These are phyloP conservation scores for Austroboletus niveus DNA, from an alignment of 1,284 basidiomycete genomes.

Conservation along the genomic window DNA sequence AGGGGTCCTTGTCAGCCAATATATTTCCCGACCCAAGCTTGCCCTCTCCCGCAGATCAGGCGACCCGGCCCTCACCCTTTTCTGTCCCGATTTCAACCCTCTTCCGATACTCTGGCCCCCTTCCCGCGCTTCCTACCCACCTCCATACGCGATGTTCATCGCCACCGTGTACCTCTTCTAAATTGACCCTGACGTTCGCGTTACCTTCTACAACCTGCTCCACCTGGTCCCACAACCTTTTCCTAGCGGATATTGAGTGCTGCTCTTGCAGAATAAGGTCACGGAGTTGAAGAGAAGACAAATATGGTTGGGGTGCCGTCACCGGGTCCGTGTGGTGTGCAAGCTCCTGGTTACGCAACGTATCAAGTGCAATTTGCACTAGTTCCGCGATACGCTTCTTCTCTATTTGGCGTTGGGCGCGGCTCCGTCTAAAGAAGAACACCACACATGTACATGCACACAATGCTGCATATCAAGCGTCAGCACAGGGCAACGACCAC, in stretches of 20 bases:
- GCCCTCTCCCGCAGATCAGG: conserved; percentile 19
- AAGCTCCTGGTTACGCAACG: conserved; percentile 84
- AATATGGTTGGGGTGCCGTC: conserved; percentile 72
- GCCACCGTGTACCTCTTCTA: conserved; percentile 88
- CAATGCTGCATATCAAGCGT: conserved; percentile 29
- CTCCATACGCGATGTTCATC: conserved; percentile 83
- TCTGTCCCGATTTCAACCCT: conserved; percentile 30
- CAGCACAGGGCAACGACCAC: conserved; percentile 7
- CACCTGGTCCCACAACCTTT: conserved; percentile 83
- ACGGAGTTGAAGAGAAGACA: conserved; percentile 88
- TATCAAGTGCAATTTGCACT: conserved; percentile 78
- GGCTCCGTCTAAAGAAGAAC: conserved; percentile 40
- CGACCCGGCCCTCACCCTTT: conserved; percentile 29
- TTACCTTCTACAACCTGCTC: conserved; percentile 90
- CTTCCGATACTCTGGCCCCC: conserved; percentile 34
- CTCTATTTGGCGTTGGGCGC: conserved; percentile 59
- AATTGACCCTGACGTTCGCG: conserved; percentile 87
- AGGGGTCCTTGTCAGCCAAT: conserved; percentile 24
- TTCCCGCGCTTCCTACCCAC: conserved; percentile 66
- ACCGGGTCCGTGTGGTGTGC: conserved; percentile 85
- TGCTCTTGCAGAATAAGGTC: conserved; percentile 86
- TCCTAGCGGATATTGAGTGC: conserved; percentile 67
- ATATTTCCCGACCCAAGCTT: conserved; percentile 9
- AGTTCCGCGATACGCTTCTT: conserved; percentile 71
- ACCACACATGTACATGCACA: conserved; percentile 35